Base-by-base conservation (phyloP, 371 early-diverging fungal genomes). In the Saksenaea vasiformis region DNA sequence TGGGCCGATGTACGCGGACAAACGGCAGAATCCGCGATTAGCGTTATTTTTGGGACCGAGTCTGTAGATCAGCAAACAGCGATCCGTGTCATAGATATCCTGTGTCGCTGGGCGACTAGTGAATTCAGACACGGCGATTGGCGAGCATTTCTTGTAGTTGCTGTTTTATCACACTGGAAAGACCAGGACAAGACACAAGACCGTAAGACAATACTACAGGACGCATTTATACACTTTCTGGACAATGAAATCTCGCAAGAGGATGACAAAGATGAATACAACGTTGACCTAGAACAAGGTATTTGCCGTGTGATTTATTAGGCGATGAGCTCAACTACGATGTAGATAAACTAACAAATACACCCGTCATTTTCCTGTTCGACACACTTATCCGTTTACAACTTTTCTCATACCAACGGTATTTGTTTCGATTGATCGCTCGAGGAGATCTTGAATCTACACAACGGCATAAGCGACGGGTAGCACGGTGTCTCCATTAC, bases 31-130 rank as follows among this genome's bases (percentile, higher is more conserved):
- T 64, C 70, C 10, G 74, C 71, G 2, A 54, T 69, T 1, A 64
- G 67, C 7, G 64, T 65, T 0, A 74, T 82, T 10, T 78, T 78
- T 58, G 73, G 74, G 1, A 58, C 39, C 0, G 36, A 56, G 4
- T 55, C 54, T 14, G 34, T 69, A 22, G 68, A 64, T 17, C 60
- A 62, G 9, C 60, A 54, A 5, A 39, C 60, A 15, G 44, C 68
- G 15, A 55, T 53, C 11, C 70, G 70, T 13, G 44, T 68, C 9
- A 61, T 79, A 1, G 58, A 63, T 34, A 72, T 75, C 3, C 67
- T 88, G 44, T 88, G 87, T 69, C 76, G 77, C 13, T 88, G 89
- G 89, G 87, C 87, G 1, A 80, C 82, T 1, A 86, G 80, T 4
- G 76, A 73, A 24, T 74, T 76, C 1, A 72, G 86, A 7, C 72